Evolutionary conservation across 2,329 filamentous ascomycete species (phyloP).

Genomic region (Neofusicoccum kwambonambiense): DNA sequence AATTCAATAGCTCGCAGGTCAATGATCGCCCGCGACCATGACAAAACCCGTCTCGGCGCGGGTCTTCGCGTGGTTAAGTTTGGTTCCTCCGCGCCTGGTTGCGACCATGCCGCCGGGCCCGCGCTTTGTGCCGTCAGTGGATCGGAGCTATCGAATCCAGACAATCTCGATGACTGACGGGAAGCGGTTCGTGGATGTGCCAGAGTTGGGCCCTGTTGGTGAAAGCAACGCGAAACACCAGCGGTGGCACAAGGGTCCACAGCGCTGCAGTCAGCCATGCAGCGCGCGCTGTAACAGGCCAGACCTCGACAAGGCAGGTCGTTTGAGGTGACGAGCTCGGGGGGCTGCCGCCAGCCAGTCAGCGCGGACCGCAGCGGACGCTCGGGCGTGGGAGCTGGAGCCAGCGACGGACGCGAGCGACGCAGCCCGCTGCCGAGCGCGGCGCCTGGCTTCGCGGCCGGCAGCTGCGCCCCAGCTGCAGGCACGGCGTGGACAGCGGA

Average conservation of each 20-base stretch:
- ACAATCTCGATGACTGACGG: background rate
- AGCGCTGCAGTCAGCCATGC: slow-evolving; percentile 15
- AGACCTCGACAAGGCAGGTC: background rate
- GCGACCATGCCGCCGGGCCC: background rate
- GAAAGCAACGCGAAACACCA: background rate
- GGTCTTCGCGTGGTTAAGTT: background rate
- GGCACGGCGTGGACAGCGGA: background rate
- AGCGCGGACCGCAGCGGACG: background rate
- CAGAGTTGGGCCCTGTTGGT: background rate
- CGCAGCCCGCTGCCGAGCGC: background rate
- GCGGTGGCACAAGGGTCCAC: background rate
- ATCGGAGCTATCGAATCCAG: background rate
- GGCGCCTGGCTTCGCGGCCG: background rate
- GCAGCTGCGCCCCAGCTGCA: background rate
- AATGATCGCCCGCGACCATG: background rate
- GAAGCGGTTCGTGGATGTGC: background rate
- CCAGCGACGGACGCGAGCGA: background rate
- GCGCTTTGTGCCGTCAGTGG: background rate
- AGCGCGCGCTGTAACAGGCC: slow-evolving; percentile 6
- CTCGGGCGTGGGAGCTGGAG: background rate
- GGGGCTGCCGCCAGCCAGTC: background rate
- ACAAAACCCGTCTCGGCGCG: background rate
- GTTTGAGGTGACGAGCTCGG: background rate
- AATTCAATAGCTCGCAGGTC: background rate
- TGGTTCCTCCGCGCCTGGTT: background rate